A percentile compares a stretch with the other conserved stretches of the same genome.
phyloP scores from a whole-genome alignment of 129 eudicot species.

The Artemisia tridentata region DNA sequence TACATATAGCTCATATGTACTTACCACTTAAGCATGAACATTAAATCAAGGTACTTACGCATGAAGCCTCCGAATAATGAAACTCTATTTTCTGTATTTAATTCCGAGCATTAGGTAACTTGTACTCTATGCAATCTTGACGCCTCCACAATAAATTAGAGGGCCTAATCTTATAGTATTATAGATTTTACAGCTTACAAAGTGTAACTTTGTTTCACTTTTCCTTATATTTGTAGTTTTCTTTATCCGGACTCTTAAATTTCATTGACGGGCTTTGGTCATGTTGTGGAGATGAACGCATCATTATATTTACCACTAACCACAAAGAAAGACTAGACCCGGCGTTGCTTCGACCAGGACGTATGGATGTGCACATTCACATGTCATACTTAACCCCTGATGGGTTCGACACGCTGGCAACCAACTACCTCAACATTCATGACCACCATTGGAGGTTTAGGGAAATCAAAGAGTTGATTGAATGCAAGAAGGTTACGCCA shows the following conservation, averaged over 20 bases:
- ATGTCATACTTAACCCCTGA: slow-evolving; percentile 62
- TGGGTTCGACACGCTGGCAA: slow-evolving; percentile 50
- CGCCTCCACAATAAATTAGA: too few species aligned
- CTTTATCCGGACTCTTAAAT: slow-evolving; percentile 64
- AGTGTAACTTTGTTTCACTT: too few species aligned
- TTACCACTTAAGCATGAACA: too few species aligned
- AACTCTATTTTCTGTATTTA: too few species aligned
- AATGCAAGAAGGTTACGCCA: slow-evolving; percentile 42
- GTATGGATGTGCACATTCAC: slow-evolving; percentile 78
- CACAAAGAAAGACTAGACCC: slow-evolving; percentile 67
- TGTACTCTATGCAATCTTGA: too few species aligned
- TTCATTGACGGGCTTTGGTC: slow-evolving; percentile 83
- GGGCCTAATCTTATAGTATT: too few species aligned
- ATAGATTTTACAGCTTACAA: too few species aligned
- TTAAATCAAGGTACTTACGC: too few species aligned
- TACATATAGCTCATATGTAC: too few species aligned
- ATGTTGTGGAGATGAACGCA: slow-evolving; percentile 68
- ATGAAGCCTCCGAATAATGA: too few species aligned
- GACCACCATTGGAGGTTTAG: slow-evolving; percentile 30
- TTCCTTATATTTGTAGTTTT: slow-evolving; percentile 29
- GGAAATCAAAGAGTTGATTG: slow-evolving; percentile 46
- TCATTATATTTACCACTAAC: slow-evolving; percentile 70
- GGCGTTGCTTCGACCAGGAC: slow-evolving; percentile 65
- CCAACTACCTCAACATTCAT: slow-evolving; percentile 46
- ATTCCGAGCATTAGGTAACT: too few species aligned